These are phyloP conservation scores for Saccharomycopsis crataegensis DNA, from an alignment of 1,139 yeast species.

Conservation along the genomic window DNA sequence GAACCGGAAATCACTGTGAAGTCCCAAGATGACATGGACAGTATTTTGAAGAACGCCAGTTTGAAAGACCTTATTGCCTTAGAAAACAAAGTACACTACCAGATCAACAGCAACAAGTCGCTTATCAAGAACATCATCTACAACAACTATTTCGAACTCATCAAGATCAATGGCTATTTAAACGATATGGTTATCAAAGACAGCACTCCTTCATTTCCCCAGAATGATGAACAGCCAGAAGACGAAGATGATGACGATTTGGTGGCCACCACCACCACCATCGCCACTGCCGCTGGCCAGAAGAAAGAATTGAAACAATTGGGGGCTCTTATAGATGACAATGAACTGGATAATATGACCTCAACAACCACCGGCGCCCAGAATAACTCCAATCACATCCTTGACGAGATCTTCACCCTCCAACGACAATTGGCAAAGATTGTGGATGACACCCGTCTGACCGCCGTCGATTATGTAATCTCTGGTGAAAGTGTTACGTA, in stretches of 20 bases:
- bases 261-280: background rate
- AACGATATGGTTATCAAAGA: conserved; percentile 6
- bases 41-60: conserved; percentile 7
- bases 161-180: conserved; percentile 15
- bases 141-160: conserved; percentile 19
- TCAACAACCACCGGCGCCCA: too few species aligned
- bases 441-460: too few species aligned
- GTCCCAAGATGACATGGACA: conserved; percentile 11
- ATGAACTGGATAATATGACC: background rate
- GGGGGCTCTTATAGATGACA: background rate
- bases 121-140: conserved; percentile 19
- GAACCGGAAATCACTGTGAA: background rate
- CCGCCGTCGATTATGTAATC: too few species aligned
- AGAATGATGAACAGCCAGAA: background rate
- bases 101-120: conserved; percentile 14
- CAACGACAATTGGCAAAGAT: too few species aligned
- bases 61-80: conserved; percentile 14
- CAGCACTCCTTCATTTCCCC: background rate
- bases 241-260: background rate
- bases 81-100: conserved; percentile 16
- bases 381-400: background rate
- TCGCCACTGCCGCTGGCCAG: background rate
- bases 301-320: conserved; percentile 3
- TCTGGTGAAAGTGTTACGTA: too few species aligned
- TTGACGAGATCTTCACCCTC: too few species aligned